Conservation (phyloP, 2,329 filamentous ascomycete genomes). For the Diaporthe capsici region DNA sequence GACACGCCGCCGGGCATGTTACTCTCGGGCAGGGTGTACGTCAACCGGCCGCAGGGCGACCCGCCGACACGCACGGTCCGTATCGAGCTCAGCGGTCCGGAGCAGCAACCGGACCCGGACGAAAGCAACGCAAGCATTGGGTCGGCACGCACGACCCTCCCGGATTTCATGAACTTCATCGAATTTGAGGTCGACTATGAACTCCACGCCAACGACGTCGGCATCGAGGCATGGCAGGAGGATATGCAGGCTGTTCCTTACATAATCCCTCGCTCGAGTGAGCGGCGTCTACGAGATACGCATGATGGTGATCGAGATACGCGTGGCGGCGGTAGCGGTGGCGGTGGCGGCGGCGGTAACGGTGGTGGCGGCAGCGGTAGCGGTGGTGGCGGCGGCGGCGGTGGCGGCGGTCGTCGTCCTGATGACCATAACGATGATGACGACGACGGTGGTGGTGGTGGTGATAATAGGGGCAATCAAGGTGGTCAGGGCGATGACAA, state of each 20-base stretch:
- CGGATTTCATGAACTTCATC: slow-evolving; percentile 5
- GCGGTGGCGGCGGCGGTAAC: not conserved
- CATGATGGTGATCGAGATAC: slow-evolving; percentile 4
- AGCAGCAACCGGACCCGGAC: not conserved
- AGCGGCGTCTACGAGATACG: not conserved
- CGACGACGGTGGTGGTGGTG: not conserved
- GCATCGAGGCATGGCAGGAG: not conserved
- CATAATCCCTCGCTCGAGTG: not conserved
- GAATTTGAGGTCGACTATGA: not conserved
- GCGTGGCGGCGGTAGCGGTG: slow-evolving; percentile 9
- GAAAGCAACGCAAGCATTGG: not conserved
- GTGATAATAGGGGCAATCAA: not conserved
- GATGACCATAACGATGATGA: no score
- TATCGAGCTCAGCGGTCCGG: not conserved
- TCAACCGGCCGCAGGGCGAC: not conserved
- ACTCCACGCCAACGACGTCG: not conserved
- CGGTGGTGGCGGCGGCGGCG: slow-evolving; percentile 13
- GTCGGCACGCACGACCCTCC: not conserved
- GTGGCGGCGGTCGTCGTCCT: slow-evolving; percentile 31
- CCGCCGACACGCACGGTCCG: not conserved
- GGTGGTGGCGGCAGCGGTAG: slow-evolving; percentile 2
- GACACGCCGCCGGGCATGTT: not conserved
- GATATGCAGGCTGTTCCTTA: not conserved
- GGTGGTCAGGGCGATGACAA: not conserved
- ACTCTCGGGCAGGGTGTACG: not conserved